Percentiles rank a stretch among this genome's conserved stretches.
These are phyloP conservation scores for Oryza longistaminata DNA, from an alignment of 176 grass and related monocot genomes.

Conservation along the genomic window DNA sequence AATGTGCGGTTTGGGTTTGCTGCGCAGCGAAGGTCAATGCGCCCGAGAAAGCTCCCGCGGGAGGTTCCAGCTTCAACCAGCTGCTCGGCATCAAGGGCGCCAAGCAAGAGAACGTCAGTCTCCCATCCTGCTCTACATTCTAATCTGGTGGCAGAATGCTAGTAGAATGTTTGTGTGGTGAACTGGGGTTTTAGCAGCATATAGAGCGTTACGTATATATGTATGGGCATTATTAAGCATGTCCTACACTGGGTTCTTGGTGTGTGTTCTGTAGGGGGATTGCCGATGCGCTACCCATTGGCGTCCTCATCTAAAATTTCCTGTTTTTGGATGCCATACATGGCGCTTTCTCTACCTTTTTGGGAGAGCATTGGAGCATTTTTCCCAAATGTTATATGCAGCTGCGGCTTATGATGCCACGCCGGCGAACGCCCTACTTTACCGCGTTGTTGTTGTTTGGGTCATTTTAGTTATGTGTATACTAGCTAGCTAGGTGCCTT, in stretches of 20 bases:
- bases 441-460: not conserved
- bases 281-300: not conserved
- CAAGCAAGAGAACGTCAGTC: conserved; percentile 70
- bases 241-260: not conserved
- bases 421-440: not conserved
- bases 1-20: not conserved
- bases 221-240: not conserved
- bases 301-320: not conserved
- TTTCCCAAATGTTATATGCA: not conserved
- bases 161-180: too few species aligned
- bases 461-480: not conserved
- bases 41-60: conserved; percentile 60
- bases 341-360: not conserved
- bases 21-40: conserved; percentile 52
- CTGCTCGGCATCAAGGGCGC: conserved; percentile 96
- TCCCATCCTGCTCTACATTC: conserved; percentile 4
- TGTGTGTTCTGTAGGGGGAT: not conserved
- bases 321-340: not conserved
- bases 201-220: not conserved
- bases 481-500: not conserved
- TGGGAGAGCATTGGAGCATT: not conserved
- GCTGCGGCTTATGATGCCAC: not conserved
- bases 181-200: not conserved
- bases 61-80: conserved; percentile 93
- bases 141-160: not conserved